Conservation (phyloP, 2,329 filamentous ascomycete genomes). For the Fusarium foetens region DNA sequence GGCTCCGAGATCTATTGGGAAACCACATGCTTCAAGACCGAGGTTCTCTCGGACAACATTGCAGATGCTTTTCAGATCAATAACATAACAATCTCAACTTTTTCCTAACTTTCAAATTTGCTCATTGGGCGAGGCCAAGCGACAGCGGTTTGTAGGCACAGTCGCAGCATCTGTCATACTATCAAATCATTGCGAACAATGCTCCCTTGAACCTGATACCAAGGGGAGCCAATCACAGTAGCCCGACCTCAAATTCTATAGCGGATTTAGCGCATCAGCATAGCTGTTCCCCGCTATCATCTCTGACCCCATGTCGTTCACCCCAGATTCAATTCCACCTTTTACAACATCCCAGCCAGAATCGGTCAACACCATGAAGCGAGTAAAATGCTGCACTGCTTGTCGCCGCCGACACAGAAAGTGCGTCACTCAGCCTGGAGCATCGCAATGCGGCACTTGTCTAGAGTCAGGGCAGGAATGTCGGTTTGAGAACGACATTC, state of each 20-base stretch:
- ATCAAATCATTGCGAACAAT: fast-evolving
- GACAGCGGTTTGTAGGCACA: too few relatives aligned
- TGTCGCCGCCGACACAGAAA: conserved; percentile 8
- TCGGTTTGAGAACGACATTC: conserved; percentile 3
- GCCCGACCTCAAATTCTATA: fast-evolving
- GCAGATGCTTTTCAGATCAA: too few relatives aligned
- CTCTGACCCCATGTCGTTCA: not conserved
- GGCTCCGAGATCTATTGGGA: too few relatives aligned
- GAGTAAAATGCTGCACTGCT: not conserved
- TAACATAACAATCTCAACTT: too few relatives aligned
- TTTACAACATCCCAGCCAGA: not conserved
- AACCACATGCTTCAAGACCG: too few relatives aligned
- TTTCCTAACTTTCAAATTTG: too few relatives aligned
- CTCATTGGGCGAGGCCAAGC: too few relatives aligned
- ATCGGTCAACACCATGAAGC: not conserved
- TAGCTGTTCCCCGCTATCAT: not conserved
- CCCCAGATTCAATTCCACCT: not conserved
- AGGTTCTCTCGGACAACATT: too few relatives aligned
- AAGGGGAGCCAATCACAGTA: fast-evolving
- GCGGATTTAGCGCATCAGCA: not conserved
- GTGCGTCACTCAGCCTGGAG: not conserved
- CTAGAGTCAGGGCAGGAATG: not conserved
- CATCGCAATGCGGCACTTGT: not conserved
- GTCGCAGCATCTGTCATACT: too few relatives aligned
- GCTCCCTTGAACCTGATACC: fast-evolving